phyloP scores from a whole-genome alignment of 306 rosid genomes.

The cucumber (Cucumis sativus) region DNA sequence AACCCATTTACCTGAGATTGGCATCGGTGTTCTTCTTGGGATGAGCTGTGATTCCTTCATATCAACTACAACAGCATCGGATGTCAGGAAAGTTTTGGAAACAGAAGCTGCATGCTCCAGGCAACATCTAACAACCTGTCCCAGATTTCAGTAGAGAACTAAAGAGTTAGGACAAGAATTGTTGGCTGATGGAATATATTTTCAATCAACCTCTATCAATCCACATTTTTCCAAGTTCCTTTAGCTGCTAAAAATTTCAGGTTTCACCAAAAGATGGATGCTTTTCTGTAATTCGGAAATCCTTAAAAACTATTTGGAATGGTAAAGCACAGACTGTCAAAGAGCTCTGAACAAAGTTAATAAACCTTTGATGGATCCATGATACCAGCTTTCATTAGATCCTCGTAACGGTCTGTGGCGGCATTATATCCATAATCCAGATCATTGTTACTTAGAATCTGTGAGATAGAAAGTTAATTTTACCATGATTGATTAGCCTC shows the following conservation, averaged over 20 bases:
- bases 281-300: background rate
- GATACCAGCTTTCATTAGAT: constrained; percentile 72
- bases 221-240: background rate
- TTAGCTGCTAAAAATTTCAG: background rate
- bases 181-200: background rate
- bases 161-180: background rate
- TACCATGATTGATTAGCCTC: constrained; percentile 10
- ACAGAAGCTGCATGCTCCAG: constrained; percentile 89
- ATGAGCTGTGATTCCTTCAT: constrained; percentile 25
- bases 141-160: background rate
- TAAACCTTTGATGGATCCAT: constrained; percentile 84
- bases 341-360: background rate
- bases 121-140: constrained; percentile 86
- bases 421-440: constrained; percentile 69
- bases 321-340: background rate
- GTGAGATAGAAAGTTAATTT: constrained; percentile 8
- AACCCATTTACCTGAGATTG: constrained; percentile 25
- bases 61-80: constrained; percentile 77
- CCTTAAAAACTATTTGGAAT: background rate
- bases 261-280: background rate
- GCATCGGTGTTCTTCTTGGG: constrained; percentile 28
- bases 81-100: constrained; percentile 63
- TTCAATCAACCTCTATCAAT: background rate
- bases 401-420: constrained; percentile 65
- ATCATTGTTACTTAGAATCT: constrained; percentile 48